Evolutionary conservation across 805 yeast species (phyloP).

Genomic region (Isabelozyma rhagii): DNA sequence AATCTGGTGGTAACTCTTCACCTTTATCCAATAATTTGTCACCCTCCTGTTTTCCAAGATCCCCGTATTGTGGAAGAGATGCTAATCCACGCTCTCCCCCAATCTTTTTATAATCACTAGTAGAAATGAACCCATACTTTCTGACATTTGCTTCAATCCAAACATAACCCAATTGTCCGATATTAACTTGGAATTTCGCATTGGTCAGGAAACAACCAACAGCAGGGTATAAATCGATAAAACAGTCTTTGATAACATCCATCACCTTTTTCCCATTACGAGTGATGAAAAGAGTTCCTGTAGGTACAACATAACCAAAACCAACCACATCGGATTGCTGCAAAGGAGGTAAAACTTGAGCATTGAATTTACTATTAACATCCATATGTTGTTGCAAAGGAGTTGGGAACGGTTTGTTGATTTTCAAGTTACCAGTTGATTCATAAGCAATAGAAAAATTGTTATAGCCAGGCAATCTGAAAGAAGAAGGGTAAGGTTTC

Average conservation of each 20-base stretch:
- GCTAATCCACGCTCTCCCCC: constrained; percentile 39
- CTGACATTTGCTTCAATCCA: constrained; percentile 52
- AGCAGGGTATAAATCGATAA: constrained; percentile 51
- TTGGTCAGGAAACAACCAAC: constrained; percentile 48
- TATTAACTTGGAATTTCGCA: constrained; percentile 39
- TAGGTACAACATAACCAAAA: constrained; percentile 46
- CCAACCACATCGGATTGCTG: constrained; percentile 55
- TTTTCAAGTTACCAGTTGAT: constrained; percentile 65
- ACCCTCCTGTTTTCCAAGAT: constrained; percentile 23
- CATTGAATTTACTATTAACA: constrained; percentile 39
- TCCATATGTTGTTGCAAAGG: constrained; percentile 42
- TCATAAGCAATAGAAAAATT: constrained; percentile 72
- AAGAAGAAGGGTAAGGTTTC: constrained; percentile 65
- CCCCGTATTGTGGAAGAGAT: constrained; percentile 40
- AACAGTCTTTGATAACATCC: constrained; percentile 49
- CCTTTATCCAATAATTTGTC: constrained; percentile 68
- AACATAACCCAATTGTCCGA: constrained; percentile 44
- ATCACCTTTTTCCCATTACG: constrained; percentile 53
- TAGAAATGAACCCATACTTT: constrained; percentile 54
- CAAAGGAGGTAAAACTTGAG: constrained; percentile 49
- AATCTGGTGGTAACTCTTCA: constrained; percentile 68
- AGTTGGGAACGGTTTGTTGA: constrained; percentile 59
- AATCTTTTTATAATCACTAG: constrained; percentile 35
- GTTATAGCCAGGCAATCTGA: constrained; percentile 71
- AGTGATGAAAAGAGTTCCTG: constrained; percentile 52